phyloP scores from a whole-genome alignment of 1,284 basidiomycete genomes.

The Termitomyces sp. region DNA sequence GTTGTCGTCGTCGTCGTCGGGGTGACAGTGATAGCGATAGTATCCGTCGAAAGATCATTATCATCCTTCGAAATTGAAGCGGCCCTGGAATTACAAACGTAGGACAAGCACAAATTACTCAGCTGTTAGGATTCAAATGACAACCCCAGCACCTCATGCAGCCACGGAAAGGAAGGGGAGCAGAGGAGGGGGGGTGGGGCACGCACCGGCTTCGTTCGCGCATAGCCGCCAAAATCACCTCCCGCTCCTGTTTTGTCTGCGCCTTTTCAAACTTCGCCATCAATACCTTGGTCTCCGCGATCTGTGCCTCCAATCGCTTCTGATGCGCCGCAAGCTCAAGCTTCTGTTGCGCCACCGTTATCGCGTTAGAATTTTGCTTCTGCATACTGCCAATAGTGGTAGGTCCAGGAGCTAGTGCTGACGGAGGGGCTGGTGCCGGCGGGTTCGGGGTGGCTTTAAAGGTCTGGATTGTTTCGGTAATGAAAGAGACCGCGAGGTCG shows the following conservation, averaged over 20 bases:
- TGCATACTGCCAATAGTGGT: not conserved
- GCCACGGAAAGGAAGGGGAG: conserved; percentile 1
- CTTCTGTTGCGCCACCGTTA: conserved; percentile 14
- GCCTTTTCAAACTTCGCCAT: conserved; percentile 54
- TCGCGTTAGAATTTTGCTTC: conserved; percentile 7
- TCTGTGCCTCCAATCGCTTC: conserved; percentile 54
- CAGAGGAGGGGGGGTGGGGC: conserved; percentile 1
- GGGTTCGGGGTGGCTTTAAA: conserved; percentile 20
- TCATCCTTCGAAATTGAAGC: not conserved
- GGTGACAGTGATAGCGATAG: not conserved
- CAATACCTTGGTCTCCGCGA: conserved; percentile 65
- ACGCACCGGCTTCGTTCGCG: conserved; percentile 44
- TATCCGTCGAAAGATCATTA: not conserved
- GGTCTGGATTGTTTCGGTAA: conserved; percentile 47
- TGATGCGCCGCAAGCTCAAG: conserved; percentile 45
- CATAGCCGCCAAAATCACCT: conserved; percentile 49
- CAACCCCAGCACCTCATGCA: conserved; percentile 5
- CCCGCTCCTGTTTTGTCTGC: conserved; percentile 58
- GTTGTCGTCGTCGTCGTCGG: not conserved
- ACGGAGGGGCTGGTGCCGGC: not conserved
- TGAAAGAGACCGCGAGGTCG: conserved; percentile 49
- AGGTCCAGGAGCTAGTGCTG: not conserved
- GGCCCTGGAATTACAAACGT: conserved; percentile 11
- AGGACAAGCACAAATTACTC: conserved; percentile 15
- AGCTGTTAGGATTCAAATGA: conserved; percentile 10